Evolutionary conservation across 257 asterid species (phyloP).

Genomic region (Marsdenia floribunda): DNA sequence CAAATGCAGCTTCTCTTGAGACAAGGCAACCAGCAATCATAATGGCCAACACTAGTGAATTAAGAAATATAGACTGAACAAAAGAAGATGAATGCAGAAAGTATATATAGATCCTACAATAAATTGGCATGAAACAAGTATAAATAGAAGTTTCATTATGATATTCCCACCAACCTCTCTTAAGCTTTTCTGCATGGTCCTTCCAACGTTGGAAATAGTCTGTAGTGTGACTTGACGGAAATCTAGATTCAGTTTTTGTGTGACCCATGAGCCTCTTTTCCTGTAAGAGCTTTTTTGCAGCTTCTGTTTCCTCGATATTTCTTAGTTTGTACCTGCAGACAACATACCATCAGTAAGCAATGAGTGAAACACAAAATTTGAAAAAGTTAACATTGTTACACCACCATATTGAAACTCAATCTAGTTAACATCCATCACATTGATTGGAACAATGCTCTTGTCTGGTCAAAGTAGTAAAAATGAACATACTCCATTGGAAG

Average conservation of each 20-base stretch:
- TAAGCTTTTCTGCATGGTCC: slow-evolving; percentile 76
- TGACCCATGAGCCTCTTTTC: slow-evolving; percentile 84
- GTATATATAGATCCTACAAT: background rate
- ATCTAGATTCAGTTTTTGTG: slow-evolving; percentile 56
- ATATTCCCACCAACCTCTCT: slow-evolving; percentile 56
- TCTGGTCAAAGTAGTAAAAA: slow-evolving; percentile 4
- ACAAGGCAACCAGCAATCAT: no score
- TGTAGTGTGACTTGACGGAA: slow-evolving; percentile 84
- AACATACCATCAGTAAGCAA: background rate
- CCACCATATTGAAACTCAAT: background rate
- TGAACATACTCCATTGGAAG: slow-evolving; percentile 88
- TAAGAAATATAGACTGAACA: background rate
- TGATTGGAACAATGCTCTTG: background rate
- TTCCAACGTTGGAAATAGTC: slow-evolving; percentile 85
- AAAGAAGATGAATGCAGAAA: background rate
- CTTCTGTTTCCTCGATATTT: slow-evolving; percentile 98
- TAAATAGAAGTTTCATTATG: slow-evolving; percentile 2
- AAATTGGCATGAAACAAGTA: background rate
- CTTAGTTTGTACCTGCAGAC: slow-evolving; percentile 66
- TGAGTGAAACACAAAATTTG: background rate
- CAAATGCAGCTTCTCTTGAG: no score
- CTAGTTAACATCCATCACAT: background rate
- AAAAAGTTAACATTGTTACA: background rate
- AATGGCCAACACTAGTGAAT: no score
- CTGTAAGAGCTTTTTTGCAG: slow-evolving; percentile 90